Base-by-base conservation (phyloP, 805 yeast species). In the Debaryomyces maramus region DNA sequence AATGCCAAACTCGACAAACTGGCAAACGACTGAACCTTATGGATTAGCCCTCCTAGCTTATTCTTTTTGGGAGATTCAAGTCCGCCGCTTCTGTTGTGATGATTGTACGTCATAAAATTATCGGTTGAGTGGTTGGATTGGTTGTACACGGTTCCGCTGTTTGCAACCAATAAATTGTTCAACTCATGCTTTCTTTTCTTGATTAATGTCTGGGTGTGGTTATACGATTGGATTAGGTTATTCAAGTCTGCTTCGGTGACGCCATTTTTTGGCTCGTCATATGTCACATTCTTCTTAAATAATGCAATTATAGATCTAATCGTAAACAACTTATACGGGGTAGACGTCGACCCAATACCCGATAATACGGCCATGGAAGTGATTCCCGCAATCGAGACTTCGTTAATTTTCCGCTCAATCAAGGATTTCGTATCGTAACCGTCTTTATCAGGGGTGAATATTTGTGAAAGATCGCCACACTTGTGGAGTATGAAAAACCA, bases 281-380 rank as follows among this genome's bases (percentile, higher is more conserved):
- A 19, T 4, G 13, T 7, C 6, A 17, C 15, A 6, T 23, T 28
- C 10, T 14, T 26, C 13, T 24, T 39, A 18, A 15, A 27, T 14
- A 23, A 39, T 20, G 22, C 29, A 31, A 13, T 45, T 11, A 24
- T 35, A 19, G 10, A 17, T 16, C 45, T 52, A 5, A 47, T 8
- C 3, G 44, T 33, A 26, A 59, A 51, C 20, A 50, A 39, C 20
- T 57, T 53, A 45, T 57, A 67, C 6, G 78, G 70, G 0, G 78
- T 73, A 30, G 77, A 67, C 10, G 72, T 56, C 5, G 77, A 71
- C 1, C 81, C 82, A 31, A 77, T 65, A 2, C 82, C 82, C 8
- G 78, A 75, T 14, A 77, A 56, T 1, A 73, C 46, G 0, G 80
- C 76, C 38, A 77, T 63, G 36, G 73, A 65, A n/a, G 76, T 62